Base-by-base conservation (phyloP, 208 protist genomes). In the Strigomonas galati region DNA sequence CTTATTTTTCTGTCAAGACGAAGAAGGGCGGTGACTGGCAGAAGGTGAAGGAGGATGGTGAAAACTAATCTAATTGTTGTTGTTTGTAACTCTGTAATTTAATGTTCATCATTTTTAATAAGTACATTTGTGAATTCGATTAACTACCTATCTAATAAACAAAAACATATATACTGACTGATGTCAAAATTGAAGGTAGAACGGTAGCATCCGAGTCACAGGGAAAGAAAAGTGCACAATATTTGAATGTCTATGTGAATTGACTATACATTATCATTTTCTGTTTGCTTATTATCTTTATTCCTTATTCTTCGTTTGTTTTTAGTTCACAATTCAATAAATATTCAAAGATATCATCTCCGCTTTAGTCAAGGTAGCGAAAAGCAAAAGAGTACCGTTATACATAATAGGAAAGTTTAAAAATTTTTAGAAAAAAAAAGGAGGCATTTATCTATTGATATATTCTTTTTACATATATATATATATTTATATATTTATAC, bases 1-100 rank as follows among this genome's bases (percentile, higher is more conserved):
- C 62, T 19, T 92, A 91, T 57, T 94, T 94, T 58, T 78, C 82
- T 49, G 62, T 32, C 6, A 21, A 28, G 51, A 14, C 21, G 21
- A 55, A 55, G 27, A 55, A 2, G 14, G 17, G 14, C 5, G 27
- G 19, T 4, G 48, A 2, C 2, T 28, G 21, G 1, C 1, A 31
- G 51, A 28, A 28, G 21, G 51, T 28, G 51, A 10, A 17, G 51
- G 51, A 31, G 52, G 52, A 56, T 5, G n/a, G 53, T 4, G 46
- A 15, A 14, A 62, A 44, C 1, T 14, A 28, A 31, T 9, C 28
- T 35, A 53, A 1, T 10, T 37, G 14, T 44, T 61, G 1, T 44
- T 37, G 10, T 61, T 37, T 10, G 17, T 37, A 5, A 44, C 32
- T 6, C 21, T 61, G 55, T 44, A 32, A 23, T 28, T 61, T 9